Base-by-base conservation (phyloP, 139 green algal species). In the Diplosphaera chodatii region DNA sequence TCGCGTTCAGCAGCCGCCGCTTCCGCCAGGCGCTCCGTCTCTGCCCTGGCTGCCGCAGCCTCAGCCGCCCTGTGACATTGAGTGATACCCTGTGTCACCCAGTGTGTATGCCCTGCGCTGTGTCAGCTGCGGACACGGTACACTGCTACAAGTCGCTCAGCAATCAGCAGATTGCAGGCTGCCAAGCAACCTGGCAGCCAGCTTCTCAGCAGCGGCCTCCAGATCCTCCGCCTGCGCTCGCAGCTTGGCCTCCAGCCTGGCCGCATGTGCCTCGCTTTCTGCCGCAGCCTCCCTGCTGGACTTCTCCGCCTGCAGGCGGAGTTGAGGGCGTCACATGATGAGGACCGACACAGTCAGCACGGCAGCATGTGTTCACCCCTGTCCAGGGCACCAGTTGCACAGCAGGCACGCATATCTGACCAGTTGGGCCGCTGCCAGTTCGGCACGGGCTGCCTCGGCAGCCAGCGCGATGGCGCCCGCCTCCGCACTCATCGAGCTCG, bases 341-440 rank as follows among this genome's bases (percentile, higher is more conserved):
- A n/a, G n/a, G n/a, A n/a, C n/a, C n/a, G n/a, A n/a, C n/a, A n/a
- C n/a, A n/a, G n/a, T n/a, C n/a, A n/a, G n/a, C n/a, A n/a, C n/a
- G n/a, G n/a, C n/a, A n/a, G n/a, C n/a, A n/a, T n/a, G n/a, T n/a
- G n/a, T n/a, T n/a, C n/a, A n/a, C n/a, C n/a, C n/a, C n/a, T n/a
- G n/a, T n/a, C n/a, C n/a, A n/a, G n/a, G n/a, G n/a, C n/a, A n/a
- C n/a, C n/a, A n/a, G n/a, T n/a, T n/a, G n/a, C n/a, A n/a, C n/a
- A n/a, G n/a, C n/a, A n/a, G n/a, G n/a, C n/a, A n/a, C n/a, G n/a
- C n/a, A n/a, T n/a, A n/a, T n/a, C 56, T 55, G 69, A 66, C 55
- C 40, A 72, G 65, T 48, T 78, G 37, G 27, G 34, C 29, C 34
- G 69, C 76, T 65, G 62, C 59, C 69, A 80, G 64, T 13, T 37